Conservation (phyloP, 2,329 filamentous ascomycete species). For the Sporothrix phasma region DNA sequence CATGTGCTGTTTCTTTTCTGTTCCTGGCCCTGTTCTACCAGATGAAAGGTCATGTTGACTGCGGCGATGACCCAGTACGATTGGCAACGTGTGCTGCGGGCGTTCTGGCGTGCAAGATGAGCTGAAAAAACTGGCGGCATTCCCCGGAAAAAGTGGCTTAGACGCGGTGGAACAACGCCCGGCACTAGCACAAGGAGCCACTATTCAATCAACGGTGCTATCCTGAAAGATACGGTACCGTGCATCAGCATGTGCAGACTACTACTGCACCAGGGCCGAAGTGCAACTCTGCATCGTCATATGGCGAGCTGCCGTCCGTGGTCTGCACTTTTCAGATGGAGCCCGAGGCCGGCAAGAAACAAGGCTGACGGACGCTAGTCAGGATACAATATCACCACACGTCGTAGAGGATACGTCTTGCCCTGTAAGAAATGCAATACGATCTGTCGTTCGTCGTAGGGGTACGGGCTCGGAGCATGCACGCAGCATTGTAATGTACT, state of each 20-base stretch:
- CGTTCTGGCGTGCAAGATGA: background rate
- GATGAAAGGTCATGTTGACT: background rate
- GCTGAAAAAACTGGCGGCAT: constrained; percentile 14
- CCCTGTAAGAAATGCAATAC: background rate
- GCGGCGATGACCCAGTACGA: background rate
- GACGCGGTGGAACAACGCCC: background rate
- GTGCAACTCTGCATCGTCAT: background rate
- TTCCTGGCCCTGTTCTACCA: background rate
- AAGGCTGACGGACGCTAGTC: constrained; percentile 1
- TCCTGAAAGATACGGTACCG: no score
- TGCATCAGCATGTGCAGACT: background rate
- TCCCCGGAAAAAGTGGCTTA: constrained; percentile 13
- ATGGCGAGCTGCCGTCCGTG: background rate
- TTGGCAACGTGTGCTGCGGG: background rate
- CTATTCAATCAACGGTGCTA: no score
- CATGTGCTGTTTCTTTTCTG: no score
- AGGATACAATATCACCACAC: no score
- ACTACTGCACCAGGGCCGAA: background rate
- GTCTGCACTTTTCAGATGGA: background rate
- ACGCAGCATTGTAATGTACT: background rate
- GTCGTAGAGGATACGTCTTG: background rate
- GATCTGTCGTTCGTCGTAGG: background rate
- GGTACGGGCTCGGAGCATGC: background rate
- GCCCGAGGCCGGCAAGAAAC: no score
- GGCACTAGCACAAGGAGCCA: background rate